These are phyloP conservation scores for Cryptococcus sp. DNA, from an alignment of 1,284 basidiomycete genomes.

Conservation along the genomic window DNA sequence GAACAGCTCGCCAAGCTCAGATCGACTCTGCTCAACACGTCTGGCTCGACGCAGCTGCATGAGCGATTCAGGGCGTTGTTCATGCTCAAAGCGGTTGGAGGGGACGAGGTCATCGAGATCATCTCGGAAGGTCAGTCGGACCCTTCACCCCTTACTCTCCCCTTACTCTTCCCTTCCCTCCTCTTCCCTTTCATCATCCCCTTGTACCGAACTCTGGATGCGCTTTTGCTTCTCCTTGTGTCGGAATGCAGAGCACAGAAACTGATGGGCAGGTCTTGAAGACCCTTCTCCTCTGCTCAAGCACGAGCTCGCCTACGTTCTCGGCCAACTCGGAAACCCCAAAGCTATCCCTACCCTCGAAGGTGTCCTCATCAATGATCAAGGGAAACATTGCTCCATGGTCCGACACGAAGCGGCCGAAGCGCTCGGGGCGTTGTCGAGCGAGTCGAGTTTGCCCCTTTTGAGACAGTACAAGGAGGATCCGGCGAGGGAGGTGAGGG, in stretches of 20 bases:
- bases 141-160: neutral
- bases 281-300: slow-evolving; percentile 89
- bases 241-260: neutral
- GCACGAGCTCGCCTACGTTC: slow-evolving; percentile 94
- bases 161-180: no score
- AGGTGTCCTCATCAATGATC: slow-evolving; percentile 64
- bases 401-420: slow-evolving; percentile 99
- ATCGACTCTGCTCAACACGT: slow-evolving; percentile 64
- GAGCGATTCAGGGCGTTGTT: slow-evolving; percentile 89
- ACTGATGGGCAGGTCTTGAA: slow-evolving; percentile 60
- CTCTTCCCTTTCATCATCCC: no score
- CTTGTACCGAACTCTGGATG: neutral
- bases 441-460: slow-evolving; percentile 60
- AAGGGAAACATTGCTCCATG: slow-evolving; percentile 61
- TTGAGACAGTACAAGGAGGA: slow-evolving; percentile 70
- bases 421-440: slow-evolving; percentile 91
- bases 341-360: slow-evolving; percentile 76
- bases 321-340: slow-evolving; percentile 79
- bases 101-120: slow-evolving; percentile 69
- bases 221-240: neutral
- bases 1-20: slow-evolving; percentile 36
- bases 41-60: slow-evolving; percentile 71
- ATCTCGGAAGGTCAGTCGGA: slow-evolving; percentile 67
- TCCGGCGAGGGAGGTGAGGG: slow-evolving; percentile 73
- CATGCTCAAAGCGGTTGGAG: slow-evolving; percentile 77